Conservation (phyloP, 306 rosid species). For the Quillaja saponaria region DNA sequence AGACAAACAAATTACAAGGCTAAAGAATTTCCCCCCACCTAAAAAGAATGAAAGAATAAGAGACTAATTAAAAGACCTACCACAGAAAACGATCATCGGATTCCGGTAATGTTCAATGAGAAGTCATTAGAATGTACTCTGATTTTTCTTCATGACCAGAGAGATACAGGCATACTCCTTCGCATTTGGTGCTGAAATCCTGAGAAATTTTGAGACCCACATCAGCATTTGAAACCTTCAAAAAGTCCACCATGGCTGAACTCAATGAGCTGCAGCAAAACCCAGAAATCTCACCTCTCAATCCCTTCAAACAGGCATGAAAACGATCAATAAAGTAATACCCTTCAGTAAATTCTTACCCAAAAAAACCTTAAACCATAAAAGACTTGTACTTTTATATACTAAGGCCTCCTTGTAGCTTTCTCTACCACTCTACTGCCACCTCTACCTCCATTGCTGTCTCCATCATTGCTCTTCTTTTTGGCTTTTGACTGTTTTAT, state of each 20-base stretch:
- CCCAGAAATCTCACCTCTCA: constrained; percentile 45
- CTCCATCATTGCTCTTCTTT: constrained; percentile 46
- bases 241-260: constrained; percentile 52
- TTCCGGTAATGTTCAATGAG: constrained; percentile 69
- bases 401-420: constrained; percentile 8
- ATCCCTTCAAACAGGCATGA: constrained; percentile 39
- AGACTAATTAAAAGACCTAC: constrained; percentile 41
- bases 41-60: constrained; percentile 79
- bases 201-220: constrained; percentile 56
- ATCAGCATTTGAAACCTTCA: constrained; percentile 57
- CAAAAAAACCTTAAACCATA: constrained; percentile 53
- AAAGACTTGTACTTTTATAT: constrained; percentile 40
- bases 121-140: constrained; percentile 48
- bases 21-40: constrained; percentile 54
- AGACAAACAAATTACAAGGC: constrained; percentile 39
- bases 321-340: constrained; percentile 4
- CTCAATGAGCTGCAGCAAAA: constrained; percentile 36
- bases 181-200: constrained; percentile 47
- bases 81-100: constrained; percentile 90
- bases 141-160: constrained; percentile 43
- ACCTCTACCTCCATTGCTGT: constrained; percentile 37
- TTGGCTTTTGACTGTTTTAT: constrained; percentile 47
- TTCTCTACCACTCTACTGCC: constrained; percentile 25
- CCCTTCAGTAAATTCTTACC: constrained; percentile 36
- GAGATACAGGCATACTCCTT: constrained; percentile 65